Percentiles rank a stretch among this genome's conserved stretches.
These are phyloP conservation scores for Fomitopsis serialis DNA, from an alignment of 768 basidiomycete genomes.

Conservation along the genomic window DNA sequence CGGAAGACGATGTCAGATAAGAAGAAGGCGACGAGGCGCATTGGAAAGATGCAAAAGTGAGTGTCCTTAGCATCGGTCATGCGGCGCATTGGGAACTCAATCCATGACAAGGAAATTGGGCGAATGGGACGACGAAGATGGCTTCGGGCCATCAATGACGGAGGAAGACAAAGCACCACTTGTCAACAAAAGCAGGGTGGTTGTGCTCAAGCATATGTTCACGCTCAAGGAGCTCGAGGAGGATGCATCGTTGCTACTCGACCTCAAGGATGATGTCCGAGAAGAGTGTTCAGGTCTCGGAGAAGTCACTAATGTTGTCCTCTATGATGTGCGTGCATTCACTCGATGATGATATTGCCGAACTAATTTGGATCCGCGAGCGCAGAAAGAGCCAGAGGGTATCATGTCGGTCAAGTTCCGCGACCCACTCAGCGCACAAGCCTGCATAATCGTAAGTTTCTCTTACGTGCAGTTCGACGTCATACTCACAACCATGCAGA, in stretches of 20 bases:
- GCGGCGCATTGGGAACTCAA: neutral
- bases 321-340: constrained; percentile 78
- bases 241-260: constrained; percentile 79
- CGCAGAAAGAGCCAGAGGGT: constrained; percentile 86
- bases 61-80: constrained; percentile 12
- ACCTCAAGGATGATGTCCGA: constrained; percentile 93
- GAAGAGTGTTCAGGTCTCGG: constrained; percentile 89
- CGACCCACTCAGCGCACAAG: constrained; percentile 88
- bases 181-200: constrained; percentile 64
- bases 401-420: constrained; percentile 96
- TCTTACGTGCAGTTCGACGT: neutral
- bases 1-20: constrained; percentile 63
- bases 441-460: constrained; percentile 73
- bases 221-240: constrained; percentile 79
- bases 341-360: neutral
- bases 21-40: constrained; percentile 67
- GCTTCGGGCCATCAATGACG: constrained; percentile 70
- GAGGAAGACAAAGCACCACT: constrained; percentile 44
- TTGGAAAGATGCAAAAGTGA: constrained; percentile 87
- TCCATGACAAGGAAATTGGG: constrained; percentile 63
- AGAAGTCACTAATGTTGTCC: constrained; percentile 90
- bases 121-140: constrained; percentile 95
- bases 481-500: constrained; percentile 38
- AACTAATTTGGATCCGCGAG: neutral
- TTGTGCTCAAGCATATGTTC: constrained; percentile 96